Conservation (phyloP, 441 rosid species). For the Capsella rubella region DNA sequence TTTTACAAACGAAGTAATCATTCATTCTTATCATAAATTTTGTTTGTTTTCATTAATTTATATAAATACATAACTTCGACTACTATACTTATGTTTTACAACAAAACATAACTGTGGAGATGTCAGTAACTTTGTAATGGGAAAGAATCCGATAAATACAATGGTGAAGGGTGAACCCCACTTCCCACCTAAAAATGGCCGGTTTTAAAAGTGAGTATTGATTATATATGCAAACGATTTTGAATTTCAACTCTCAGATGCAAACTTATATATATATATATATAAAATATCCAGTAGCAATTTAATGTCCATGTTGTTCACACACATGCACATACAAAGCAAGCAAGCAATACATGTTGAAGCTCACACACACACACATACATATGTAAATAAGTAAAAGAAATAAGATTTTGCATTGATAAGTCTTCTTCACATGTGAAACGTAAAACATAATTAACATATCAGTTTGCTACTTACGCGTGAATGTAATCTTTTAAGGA, state of each 20-base stretch:
- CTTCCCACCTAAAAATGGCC: slow-evolving; percentile 48
- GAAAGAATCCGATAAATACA: slow-evolving; percentile 37
- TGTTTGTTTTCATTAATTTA: background rate
- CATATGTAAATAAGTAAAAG: background rate
- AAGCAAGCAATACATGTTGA: background rate
- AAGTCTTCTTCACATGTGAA: slow-evolving; percentile 1
- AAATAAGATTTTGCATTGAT: background rate
- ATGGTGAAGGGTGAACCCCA: slow-evolving; percentile 42
- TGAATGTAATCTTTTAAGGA: slow-evolving; percentile 30
- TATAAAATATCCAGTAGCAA: slow-evolving; percentile 28
- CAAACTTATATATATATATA: background rate
- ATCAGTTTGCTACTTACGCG: slow-evolving; percentile 40
- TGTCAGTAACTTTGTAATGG: slow-evolving; percentile 35
- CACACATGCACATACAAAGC: background rate
- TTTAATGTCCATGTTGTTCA: slow-evolving; percentile 31
- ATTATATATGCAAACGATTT: slow-evolving; percentile 40
- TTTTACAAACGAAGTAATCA: background rate
- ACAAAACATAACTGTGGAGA: slow-evolving; percentile 8
- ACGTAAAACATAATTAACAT: slow-evolving; percentile 31
- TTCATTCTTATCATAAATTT: background rate
- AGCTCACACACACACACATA: background rate
- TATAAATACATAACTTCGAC: background rate
- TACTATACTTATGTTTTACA: background rate
- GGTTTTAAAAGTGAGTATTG: slow-evolving; percentile 46
- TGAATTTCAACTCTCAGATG: slow-evolving; percentile 24